These are phyloP conservation scores for Aspergillus calidoustus DNA, from an alignment of 2,329 filamentous ascomycete genomes.

Conservation along the genomic window DNA sequence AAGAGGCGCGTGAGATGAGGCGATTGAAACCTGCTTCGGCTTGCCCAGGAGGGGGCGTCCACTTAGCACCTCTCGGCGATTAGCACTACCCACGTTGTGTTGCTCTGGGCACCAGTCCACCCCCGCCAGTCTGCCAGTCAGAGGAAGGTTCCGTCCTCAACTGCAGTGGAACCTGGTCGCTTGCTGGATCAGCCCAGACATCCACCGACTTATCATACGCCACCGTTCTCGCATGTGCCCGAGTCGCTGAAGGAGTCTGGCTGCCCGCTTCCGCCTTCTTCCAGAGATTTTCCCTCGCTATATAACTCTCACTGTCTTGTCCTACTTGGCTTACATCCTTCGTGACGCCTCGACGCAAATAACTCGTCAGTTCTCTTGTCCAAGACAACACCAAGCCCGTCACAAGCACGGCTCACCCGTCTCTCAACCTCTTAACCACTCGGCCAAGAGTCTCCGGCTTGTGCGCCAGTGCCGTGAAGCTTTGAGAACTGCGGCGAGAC, in stretches of 20 bases:
- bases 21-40: background rate
- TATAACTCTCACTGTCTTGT: conserved; percentile 24
- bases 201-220: conserved; percentile 27
- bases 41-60: background rate
- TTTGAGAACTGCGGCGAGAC: conserved; percentile 1
- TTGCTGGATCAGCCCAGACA: conserved; percentile 19
- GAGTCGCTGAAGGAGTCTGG: conserved; percentile 22
- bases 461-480: conserved; percentile 6
- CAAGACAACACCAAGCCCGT: conserved; percentile 13
- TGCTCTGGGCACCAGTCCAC: conserved; percentile 7
- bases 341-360: conserved; percentile 24
- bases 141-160: conserved; percentile 3
- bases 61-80: conserved; percentile 5
- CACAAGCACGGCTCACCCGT: conserved; percentile 13
- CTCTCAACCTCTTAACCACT: conserved; percentile 19
- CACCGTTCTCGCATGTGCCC: conserved; percentile 27
- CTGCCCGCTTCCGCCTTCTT: conserved; percentile 18
- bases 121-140: conserved; percentile 9
- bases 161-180: conserved; percentile 16
- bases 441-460: conserved; percentile 19
- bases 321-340: conserved; percentile 30
- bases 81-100: conserved; percentile 10
- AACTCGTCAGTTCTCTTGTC: conserved; percentile 8
- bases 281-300: conserved; percentile 26
- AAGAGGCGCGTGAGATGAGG: background rate